A percentile compares a stretch with the other conserved stretches of the same genome.
Conservation (phyloP, 1,284 basidiomycete species). For the Polyporus tsugae region DNA sequence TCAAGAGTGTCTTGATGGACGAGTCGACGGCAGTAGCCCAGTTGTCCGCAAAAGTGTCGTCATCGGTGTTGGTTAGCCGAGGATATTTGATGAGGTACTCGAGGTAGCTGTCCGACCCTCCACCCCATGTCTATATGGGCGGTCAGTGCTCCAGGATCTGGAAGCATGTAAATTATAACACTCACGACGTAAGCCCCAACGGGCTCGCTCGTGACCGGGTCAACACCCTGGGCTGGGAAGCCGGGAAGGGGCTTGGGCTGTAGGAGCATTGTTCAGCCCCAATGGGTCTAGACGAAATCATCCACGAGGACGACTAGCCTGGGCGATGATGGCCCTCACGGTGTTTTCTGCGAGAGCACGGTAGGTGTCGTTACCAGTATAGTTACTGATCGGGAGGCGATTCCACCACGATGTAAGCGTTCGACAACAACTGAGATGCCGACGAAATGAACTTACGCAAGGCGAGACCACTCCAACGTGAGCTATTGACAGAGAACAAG, state of each 20-base stretch:
- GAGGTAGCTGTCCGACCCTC: slow-evolving; percentile 74
- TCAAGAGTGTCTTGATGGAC: slow-evolving; percentile 64
- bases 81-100: slow-evolving; percentile 83
- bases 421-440: too few relatives aligned
- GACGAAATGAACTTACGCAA: slow-evolving; percentile 40
- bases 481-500: too few relatives aligned
- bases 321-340: slow-evolving; percentile 55
- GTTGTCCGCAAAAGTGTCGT: slow-evolving; percentile 65
- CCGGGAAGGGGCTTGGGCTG: slow-evolving; percentile 55
- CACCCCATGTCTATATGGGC: slow-evolving; percentile 65
- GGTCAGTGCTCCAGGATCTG: neutral
- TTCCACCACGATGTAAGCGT: too few relatives aligned
- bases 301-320: slow-evolving; percentile 26
- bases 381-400: slow-evolving; percentile 49
- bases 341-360: slow-evolving; percentile 58
- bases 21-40: slow-evolving; percentile 77
- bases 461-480: slow-evolving; percentile 53
- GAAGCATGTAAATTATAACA: slow-evolving; percentile 13
- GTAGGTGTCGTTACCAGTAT: slow-evolving; percentile 68
- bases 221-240: slow-evolving; percentile 60
- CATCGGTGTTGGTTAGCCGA: slow-evolving; percentile 67
- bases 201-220: slow-evolving; percentile 60
- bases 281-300: neutral
- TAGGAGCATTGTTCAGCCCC: too few relatives aligned
- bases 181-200: slow-evolving; percentile 69